Conservation (phyloP, 306 rosid species). For the Chamaecrista fasciculata region DNA sequence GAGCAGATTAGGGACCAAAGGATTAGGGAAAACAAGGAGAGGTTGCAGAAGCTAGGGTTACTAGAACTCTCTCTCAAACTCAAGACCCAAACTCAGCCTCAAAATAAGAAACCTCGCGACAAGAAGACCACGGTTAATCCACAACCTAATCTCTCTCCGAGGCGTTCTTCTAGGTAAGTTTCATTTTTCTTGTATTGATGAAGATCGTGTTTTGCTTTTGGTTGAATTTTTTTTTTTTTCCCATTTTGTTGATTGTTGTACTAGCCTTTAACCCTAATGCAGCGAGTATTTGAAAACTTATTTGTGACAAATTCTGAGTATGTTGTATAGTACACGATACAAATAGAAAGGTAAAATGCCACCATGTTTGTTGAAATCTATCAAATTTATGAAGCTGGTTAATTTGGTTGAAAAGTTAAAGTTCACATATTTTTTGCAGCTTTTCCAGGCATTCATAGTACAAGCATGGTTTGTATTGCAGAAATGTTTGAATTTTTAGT, state of each 20-base stretch:
- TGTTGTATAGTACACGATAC: not conserved
- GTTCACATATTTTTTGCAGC: not conserved
- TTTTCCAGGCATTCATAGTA: not conserved
- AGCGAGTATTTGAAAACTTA: not conserved
- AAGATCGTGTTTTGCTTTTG: not conserved
- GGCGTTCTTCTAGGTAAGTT: constrained; percentile 72
- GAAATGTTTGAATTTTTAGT: not conserved
- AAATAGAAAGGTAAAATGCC: not conserved
- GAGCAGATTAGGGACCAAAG: constrained; percentile 60
- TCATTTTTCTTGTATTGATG: not conserved
- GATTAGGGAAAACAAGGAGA: constrained; percentile 71
- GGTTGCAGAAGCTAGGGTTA: constrained; percentile 63
- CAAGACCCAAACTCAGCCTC: constrained; percentile 13
- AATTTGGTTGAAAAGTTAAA: not conserved
- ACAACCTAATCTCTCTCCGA: constrained; percentile 27
- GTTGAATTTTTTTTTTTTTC: no score
- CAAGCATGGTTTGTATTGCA: not conserved
- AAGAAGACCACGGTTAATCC: not conserved
- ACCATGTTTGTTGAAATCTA: not conserved
- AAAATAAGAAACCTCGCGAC: constrained; percentile 10
- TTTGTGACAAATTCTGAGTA: not conserved
- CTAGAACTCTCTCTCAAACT: constrained; percentile 55
- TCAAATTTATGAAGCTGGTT: not conserved
- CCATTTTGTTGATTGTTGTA: no score
- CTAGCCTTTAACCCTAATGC: not conserved